Evolutionary conservation across 306 rosid species (phyloP).

Genomic region (Ziziphus jujuba): DNA sequence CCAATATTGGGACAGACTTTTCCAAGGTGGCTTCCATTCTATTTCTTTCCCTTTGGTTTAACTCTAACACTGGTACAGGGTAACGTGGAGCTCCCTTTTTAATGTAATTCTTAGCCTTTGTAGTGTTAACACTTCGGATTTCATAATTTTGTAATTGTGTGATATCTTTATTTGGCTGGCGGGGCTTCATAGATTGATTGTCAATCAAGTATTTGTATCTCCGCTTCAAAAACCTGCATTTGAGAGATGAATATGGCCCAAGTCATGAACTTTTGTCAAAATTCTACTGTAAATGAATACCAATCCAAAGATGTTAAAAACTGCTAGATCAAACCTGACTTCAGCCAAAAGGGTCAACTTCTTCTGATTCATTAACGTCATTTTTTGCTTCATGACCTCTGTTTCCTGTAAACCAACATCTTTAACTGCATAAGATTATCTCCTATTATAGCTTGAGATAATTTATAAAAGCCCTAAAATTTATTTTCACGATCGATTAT

Average conservation of each 20-base stretch:
- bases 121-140: slow-evolving; percentile 27
- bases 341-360: slow-evolving; percentile 63
- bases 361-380: slow-evolving; percentile 57
- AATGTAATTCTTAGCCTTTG: slow-evolving; percentile 49
- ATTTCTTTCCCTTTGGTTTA: slow-evolving; percentile 52
- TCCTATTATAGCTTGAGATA: slow-evolving; percentile 3
- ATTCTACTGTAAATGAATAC: slow-evolving; percentile 4
- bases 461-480: background rate
- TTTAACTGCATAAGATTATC: slow-evolving; percentile 20
- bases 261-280: background rate
- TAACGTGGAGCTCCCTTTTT: slow-evolving; percentile 50
- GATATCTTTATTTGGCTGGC: slow-evolving; percentile 40
- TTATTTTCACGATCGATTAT: background rate
- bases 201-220: slow-evolving; percentile 55
- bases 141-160: slow-evolving; percentile 38
- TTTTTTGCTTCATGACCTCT: slow-evolving; percentile 56
- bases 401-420: slow-evolving; percentile 54
- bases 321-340: slow-evolving; percentile 57
- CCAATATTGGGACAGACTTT: slow-evolving; percentile 45
- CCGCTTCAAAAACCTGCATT: slow-evolving; percentile 71
- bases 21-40: slow-evolving; percentile 35
- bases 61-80: slow-evolving; percentile 23
- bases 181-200: slow-evolving; percentile 43
- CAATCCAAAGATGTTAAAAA: background rate
- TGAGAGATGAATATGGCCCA: background rate